These are phyloP conservation scores for Pulveroboletus sp. DNA, from an alignment of 768 basidiomycete species.

Conservation along the genomic window DNA sequence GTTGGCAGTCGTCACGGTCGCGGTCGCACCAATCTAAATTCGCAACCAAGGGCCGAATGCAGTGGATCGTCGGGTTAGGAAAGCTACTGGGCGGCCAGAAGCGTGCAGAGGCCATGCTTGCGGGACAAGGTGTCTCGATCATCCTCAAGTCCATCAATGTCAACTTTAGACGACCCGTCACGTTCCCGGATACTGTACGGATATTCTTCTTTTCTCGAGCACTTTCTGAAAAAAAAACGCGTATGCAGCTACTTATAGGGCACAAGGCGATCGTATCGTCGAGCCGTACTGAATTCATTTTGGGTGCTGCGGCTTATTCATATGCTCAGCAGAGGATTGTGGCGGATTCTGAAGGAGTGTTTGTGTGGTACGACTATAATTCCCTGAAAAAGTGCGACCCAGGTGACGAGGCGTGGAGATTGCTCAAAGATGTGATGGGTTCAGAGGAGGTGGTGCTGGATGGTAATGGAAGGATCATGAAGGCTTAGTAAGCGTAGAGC, in stretches of 20 bases:
- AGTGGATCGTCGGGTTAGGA: conserved; percentile 60
- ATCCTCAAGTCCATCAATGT: conserved; percentile 71
- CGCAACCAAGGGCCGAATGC: conserved; percentile 53
- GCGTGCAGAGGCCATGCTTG: conserved; percentile 54
- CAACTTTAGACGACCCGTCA: conserved; percentile 66
- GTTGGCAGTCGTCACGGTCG: conserved; percentile 14
- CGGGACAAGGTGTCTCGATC: conserved; percentile 61
- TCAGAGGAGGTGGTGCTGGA: conserved; percentile 18
- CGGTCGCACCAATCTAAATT: neutral
- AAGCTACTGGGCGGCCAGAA: conserved; percentile 55
- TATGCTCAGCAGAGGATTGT: conserved; percentile 59
- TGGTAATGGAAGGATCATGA: conserved; percentile 11
- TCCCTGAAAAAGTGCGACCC: conserved; percentile 60
- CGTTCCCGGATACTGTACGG: conserved; percentile 71
- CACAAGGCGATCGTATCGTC: conserved; percentile 46
- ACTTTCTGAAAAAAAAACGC: neutral
- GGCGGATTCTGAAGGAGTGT: conserved; percentile 55
- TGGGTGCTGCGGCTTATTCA: conserved; percentile 59
- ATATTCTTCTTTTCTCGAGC: neutral
- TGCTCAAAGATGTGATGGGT: conserved; percentile 22
- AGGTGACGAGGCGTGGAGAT: conserved; percentile 43
- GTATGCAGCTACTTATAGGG: conserved; percentile 55
- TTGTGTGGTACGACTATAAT: conserved; percentile 82
- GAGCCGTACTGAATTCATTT: conserved; percentile 43
- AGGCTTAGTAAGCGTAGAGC: conserved; percentile 16